A percentile compares a stretch with the other conserved stretches of the same genome.
These are phyloP conservation scores for Zea luxurians DNA, from an alignment of 176 grass and related monocot genomes.

Conservation along the genomic window DNA sequence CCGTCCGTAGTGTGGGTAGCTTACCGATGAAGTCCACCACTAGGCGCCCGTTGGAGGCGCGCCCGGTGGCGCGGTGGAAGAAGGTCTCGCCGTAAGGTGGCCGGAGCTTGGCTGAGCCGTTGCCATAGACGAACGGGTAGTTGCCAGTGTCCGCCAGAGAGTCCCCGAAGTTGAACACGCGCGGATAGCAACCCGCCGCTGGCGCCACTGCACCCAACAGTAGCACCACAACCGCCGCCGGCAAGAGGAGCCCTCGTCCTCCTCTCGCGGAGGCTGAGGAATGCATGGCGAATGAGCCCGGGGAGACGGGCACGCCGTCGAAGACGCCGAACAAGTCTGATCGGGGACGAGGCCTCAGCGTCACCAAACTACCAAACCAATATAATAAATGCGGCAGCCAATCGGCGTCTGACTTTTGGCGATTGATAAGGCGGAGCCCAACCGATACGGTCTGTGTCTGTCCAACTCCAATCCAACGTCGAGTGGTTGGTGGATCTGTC, in stretches of 20 bases:
- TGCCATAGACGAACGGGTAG: constrained; percentile 31
- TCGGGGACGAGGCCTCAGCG: too few relatives aligned
- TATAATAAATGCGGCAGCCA: too few relatives aligned
- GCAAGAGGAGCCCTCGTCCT: constrained; percentile 10
- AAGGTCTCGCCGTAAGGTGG: constrained; percentile 73
- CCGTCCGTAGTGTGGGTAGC: too few relatives aligned
- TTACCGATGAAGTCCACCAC: constrained; percentile 81
- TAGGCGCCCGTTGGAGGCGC: constrained; percentile 64
- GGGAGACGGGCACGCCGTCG: background rate
- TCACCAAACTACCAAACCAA: too few relatives aligned
- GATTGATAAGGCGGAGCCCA: too few relatives aligned
- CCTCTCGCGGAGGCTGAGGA: constrained; percentile 3
- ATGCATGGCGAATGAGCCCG: constrained; percentile 27
- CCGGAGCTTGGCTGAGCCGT: constrained; percentile 26
- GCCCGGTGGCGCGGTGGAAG: constrained; percentile 72
- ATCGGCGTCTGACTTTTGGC: too few relatives aligned
- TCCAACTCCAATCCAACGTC: too few relatives aligned
- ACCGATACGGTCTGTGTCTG: too few relatives aligned
- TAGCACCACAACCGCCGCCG: background rate
- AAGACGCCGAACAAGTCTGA: background rate
- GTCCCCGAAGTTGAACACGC: constrained; percentile 78
- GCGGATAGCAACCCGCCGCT: constrained; percentile 45
- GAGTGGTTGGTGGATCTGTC: too few relatives aligned
- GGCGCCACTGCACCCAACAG: background rate
- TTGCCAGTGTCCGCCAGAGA: constrained; percentile 88